A percentile compares a stretch with the other conserved stretches of the same genome.
These are phyloP conservation scores for Hygrophila difformis DNA, from an alignment of 257 asterid species.

Conservation along the genomic window DNA sequence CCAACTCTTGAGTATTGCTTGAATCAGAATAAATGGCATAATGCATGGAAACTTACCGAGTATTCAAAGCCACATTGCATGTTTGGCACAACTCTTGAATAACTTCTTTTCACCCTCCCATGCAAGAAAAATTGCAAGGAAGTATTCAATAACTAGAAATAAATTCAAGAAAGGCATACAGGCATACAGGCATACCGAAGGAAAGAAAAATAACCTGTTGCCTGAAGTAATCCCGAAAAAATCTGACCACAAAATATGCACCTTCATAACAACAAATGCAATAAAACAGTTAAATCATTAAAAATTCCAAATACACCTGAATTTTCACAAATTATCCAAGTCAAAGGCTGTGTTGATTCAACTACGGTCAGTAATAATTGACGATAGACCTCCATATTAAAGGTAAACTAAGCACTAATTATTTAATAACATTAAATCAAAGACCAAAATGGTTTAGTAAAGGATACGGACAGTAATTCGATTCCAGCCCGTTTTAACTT, in stretches of 20 bases:
- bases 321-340: not conserved
- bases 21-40: too few species aligned
- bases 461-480: slow-evolving; percentile 99
- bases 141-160: not conserved
- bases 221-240: slow-evolving; percentile 66
- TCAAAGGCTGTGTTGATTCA: too few species aligned
- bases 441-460: slow-evolving; percentile 9
- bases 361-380: too few species aligned
- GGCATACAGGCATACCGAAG: slow-evolving; percentile 3
- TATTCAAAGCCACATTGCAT: slow-evolving; percentile 47
- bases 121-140: slow-evolving; percentile 16
- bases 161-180: not conserved
- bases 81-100: slow-evolving; percentile 71
- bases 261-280: slow-evolving; percentile 87
- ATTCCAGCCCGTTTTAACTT: slow-evolving; percentile 94
- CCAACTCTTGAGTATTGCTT: too few species aligned
- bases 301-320: too few species aligned
- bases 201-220: slow-evolving; percentile 49
- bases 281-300: slow-evolving; percentile 33
- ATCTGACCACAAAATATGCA: slow-evolving; percentile 85
- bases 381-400: too few species aligned
- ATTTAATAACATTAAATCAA: too few species aligned
- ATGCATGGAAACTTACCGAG: slow-evolving; percentile 43
- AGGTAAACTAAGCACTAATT: too few species aligned
- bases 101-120: slow-evolving; percentile 89